phyloP scores from a whole-genome alignment of 2,329 filamentous ascomycete genomes.

The Colletotrichum orchidophilum region DNA sequence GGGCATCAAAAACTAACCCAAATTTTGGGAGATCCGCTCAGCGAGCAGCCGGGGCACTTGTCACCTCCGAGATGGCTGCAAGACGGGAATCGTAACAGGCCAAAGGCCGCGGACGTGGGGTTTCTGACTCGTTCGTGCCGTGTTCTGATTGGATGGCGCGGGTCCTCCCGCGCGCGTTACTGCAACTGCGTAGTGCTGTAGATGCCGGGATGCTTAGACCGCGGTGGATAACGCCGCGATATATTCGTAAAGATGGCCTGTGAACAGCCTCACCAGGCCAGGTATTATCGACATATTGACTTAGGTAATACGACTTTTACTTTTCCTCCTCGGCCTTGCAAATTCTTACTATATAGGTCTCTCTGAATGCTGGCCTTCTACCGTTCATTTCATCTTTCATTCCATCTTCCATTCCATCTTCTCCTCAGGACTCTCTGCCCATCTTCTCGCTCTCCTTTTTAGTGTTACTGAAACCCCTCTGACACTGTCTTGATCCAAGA shows the following conservation, averaged over 20 bases:
- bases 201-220: no score
- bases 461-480: background rate
- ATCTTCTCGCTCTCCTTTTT: background rate
- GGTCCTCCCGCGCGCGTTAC: background rate
- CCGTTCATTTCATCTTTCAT: no score
- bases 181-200: no score
- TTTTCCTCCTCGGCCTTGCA: no score
- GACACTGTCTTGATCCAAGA: background rate
- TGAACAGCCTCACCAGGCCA: no score
- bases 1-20: background rate
- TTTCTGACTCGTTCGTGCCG: background rate
- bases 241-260: no score
- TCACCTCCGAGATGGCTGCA: slow-evolving; percentile 5
- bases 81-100: slow-evolving; percentile 13
- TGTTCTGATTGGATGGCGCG: background rate
- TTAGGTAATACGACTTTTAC: no score
- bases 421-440: background rate
- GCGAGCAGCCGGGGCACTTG: background rate
- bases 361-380: no score
- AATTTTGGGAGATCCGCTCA: background rate
- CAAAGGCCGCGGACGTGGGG: background rate
- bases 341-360: no score
- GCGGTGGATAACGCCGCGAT: no score
- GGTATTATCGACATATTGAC: no score
- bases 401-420: no score